phyloP scores from a whole-genome alignment of 192 early-diverging fungal species.

The Pilobolus umbonatus region DNA sequence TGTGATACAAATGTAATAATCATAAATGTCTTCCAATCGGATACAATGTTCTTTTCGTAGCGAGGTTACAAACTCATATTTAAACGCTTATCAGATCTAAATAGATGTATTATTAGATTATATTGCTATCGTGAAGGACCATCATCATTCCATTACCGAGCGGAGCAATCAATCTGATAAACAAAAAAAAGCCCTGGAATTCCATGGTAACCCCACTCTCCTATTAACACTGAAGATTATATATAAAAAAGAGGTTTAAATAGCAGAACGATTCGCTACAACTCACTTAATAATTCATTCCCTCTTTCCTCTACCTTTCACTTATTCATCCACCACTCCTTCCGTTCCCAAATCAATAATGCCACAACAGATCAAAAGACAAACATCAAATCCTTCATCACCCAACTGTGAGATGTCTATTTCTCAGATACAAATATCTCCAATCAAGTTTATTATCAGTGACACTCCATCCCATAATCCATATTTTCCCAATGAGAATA shows the following conservation, averaged over 20 bases:
- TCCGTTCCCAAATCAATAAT: neutral
- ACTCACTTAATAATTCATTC: neutral
- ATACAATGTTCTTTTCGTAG: no score
- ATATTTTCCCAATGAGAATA: neutral
- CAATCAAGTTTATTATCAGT: no score
- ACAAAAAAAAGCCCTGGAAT: no score
- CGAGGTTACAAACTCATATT: neutral
- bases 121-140: neutral
- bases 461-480: no score
- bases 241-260: neutral
- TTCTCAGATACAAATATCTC: neutral
- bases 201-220: neutral
- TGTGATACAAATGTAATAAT: no score
- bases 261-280: neutral
- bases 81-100: neutral
- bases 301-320: neutral
- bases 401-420: neutral
- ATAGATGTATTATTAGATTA: neutral
- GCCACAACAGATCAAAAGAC: neutral
- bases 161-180: slow-evolving; percentile 3
- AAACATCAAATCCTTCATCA: neutral
- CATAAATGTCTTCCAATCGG: no score
- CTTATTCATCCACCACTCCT: neutral
- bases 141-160: neutral
- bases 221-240: neutral